Conservation (phyloP, 352 stramenopile genomes). For the Globisporangium yorkense region DNA sequence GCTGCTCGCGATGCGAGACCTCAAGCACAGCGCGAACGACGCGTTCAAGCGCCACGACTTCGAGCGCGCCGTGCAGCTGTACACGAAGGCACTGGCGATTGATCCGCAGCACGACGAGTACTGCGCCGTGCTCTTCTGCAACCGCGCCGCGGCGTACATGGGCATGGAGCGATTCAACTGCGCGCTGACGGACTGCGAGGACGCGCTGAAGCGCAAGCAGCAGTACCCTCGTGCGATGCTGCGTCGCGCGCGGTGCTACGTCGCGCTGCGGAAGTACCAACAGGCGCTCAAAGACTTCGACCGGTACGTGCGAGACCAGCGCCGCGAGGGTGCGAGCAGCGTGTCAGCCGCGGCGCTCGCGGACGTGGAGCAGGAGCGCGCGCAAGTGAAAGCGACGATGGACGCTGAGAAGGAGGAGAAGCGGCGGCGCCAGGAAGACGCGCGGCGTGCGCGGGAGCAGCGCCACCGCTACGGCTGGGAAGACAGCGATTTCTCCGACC, state of each 20-base stretch:
- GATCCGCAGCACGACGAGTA: constrained; percentile 68
- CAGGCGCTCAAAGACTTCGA: constrained; percentile 75
- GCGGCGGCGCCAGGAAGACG: constrained; percentile 29
- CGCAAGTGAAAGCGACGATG: constrained; percentile 41
- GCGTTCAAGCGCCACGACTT: constrained; percentile 58
- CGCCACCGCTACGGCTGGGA: constrained; percentile 37
- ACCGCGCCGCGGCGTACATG: constrained; percentile 79
- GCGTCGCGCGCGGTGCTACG: constrained; percentile 63
- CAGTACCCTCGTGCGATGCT: constrained; percentile 54
- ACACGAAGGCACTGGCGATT: constrained; percentile 58
- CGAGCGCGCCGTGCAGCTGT: constrained; percentile 41
- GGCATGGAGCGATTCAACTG: constrained; percentile 52
- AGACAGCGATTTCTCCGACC: constrained; percentile 44
- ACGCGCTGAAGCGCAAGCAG: constrained; percentile 55
- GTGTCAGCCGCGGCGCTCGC: constrained; percentile 8
- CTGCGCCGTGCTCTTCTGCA: constrained; percentile 77
- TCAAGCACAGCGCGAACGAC: constrained; percentile 65
- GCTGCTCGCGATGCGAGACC: constrained; percentile 58
- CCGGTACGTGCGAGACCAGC: constrained; percentile 50
- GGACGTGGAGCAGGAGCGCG: constrained; percentile 43
- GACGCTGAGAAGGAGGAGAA: constrained; percentile 35
- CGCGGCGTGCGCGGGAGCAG: constrained; percentile 32
- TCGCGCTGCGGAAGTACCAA: constrained; percentile 47
- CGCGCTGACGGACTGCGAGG: constrained; percentile 70
- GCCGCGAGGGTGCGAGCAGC: constrained; percentile 12